Evolutionary conservation across 129 eudicot species (phyloP), one percentile per base, ranked within the genome.

Genomic region (Chrysanthemum makinoi): DNA sequence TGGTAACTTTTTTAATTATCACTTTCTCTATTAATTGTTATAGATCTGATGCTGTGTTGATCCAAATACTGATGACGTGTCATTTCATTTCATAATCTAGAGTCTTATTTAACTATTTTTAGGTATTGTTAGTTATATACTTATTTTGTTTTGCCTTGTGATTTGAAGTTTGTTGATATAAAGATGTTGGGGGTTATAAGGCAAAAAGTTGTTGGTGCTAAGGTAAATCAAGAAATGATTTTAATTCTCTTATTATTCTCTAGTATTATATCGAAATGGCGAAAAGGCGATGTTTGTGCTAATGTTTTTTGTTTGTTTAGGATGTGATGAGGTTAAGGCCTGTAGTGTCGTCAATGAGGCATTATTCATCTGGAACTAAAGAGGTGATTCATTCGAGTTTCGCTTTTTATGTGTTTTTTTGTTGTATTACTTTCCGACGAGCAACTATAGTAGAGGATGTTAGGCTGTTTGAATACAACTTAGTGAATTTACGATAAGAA

Each of bases 301-400:
- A 30, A 30, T 30, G 35, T 30, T 3, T 50, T 50, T 50, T 50
- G n/a, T 59, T 59, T 56, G 10, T 39, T 67, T n/a, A 69, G 73
- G 71, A 49, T 55, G 26, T 85, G 76, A 73, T 33, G 83, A 77
- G 80, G 66, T 56, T 83, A 55, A 80, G 79, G 46, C 81, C 87
- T 70, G 77, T 70, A 24, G 54, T 72, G 14, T 83, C 74, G 30
- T 80, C 80, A 20, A 48, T 67, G 61, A 77, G 85, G 60, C 70
- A 58, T 57, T 86, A 80, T 62, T 82, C 87, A 10, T 64, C 87
- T 44, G 77, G 75, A 33, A 65, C 79, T 55, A 86, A 86, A 74
- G 76, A 82, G 90, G 90, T 86, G 62, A 69, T 49, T 0, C 20
- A 28, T 60, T 60, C 49, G 16, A 61, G 54, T 68, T 60, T 46